Evolutionary conservation across 139 green algal genomes (phyloP), one percentile per base, ranked within the genome.

Genomic region (Astrephomene gubernaculifera): DNA sequence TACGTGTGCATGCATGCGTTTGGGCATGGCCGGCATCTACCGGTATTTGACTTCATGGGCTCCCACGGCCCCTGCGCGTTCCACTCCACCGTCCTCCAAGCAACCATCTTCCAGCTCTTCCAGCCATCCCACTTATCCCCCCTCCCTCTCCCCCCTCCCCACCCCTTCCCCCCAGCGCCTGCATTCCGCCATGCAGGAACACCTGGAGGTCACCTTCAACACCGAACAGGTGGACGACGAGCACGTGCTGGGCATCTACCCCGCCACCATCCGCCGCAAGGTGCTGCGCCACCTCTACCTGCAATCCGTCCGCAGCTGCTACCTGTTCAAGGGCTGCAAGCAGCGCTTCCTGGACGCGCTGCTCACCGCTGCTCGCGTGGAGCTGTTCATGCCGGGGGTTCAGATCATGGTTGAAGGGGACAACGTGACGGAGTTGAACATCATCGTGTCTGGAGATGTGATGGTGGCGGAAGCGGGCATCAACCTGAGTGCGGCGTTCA

Each of bases 171-270:
- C 10, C 36, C 81, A 87, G 82, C 39, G 39, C 6, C 70, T 87
- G 57, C 54, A 65, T 10, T 14, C 33, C 2, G 82, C 83, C 38
- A 96, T 96, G 93, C 70, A 93, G 49, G 76, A 90, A 17, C 93
- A 96, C 80, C 80, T 96, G 41, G 73, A 91, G 12, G 88, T 96
- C 38, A 91, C 91, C 69, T 96, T 96, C 80, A 85, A 93, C 82
- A 91, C 87, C 75, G 81, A 91, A 36, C 74, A 94, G 43, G 76
- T 89, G 24, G 79, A 64, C 31, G 93, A 95, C 49, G 90, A 95
- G 69, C 73, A 87, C n/a, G 76, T 93, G 52, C 81, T 93, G 74
- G 81, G 61, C 49, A 90, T 89, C 81, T 93, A 91, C 87, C 89
- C 89, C 53, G 76, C 84, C 57, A 86, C 89, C 45, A 91, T 93